phyloP scores from a whole-genome alignment of 2,329 filamentous ascomycete species.

The Diplodia corticola region DNA sequence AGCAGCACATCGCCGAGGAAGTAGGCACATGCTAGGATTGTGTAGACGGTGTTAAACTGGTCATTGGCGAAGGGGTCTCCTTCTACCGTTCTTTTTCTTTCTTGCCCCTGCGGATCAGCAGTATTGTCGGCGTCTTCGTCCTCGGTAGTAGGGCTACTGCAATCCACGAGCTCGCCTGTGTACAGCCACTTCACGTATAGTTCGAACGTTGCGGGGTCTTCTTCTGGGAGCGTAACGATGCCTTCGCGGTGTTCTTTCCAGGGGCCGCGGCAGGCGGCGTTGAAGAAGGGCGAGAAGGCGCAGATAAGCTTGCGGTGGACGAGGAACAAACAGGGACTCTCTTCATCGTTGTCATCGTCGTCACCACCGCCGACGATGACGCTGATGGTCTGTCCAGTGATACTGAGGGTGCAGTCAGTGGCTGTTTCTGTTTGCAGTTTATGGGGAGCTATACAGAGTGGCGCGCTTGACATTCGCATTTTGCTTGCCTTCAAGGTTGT shows the following conservation, averaged over 20 bases:
- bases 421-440: no score
- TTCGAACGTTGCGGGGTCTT: background rate
- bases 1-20: constrained; percentile 28
- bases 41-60: background rate
- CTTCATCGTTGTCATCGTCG: background rate
- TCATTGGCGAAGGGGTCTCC: background rate
- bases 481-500: background rate
- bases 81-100: background rate
- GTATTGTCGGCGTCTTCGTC: no score
- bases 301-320: constrained; percentile 18
- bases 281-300: constrained; percentile 22
- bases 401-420: background rate
- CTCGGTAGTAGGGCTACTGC: background rate
- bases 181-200: constrained; percentile 25
- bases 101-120: background rate
- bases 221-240: constrained; percentile 1
- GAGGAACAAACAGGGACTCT: background rate
- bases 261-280: constrained; percentile 12
- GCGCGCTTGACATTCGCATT: background rate
- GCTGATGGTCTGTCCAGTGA: background rate
- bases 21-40: constrained; percentile 28
- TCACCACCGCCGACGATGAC: background rate
- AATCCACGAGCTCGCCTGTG: background rate
- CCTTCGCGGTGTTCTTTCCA: constrained; percentile 11
- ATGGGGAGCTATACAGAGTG: background rate